Percentiles rank a stretch among this genome's conserved stretches.
These are phyloP conservation scores for Euphorbia schlechtendalii DNA, from an alignment of 441 rosid species.

Conservation along the genomic window DNA sequence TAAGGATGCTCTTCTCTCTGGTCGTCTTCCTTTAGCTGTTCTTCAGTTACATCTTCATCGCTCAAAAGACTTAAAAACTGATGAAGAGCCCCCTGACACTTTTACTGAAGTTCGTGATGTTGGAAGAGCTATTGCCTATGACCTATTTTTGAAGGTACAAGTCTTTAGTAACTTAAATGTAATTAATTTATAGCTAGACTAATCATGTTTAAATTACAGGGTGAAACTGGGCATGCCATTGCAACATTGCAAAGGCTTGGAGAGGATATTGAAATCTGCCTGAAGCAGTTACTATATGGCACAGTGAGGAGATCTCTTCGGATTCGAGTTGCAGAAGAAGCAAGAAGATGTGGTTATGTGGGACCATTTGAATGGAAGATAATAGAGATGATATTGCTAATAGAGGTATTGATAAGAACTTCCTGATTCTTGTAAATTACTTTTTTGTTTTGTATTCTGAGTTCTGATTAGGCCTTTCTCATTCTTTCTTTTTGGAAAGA, in stretches of 20 bases:
- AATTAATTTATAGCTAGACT: conserved; percentile 25
- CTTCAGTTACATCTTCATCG: conserved; percentile 96
- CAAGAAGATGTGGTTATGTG: conserved; percentile 67
- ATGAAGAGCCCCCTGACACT: conserved; percentile 64
- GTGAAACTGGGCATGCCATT: conserved; percentile 85
- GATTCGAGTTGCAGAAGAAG: conserved; percentile 72
- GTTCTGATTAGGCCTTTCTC: conserved; percentile 24
- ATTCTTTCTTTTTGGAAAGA: conserved; percentile 47
- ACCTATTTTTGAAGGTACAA: conserved; percentile 78
- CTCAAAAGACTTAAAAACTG: conserved; percentile 47
- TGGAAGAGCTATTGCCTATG: conserved; percentile 97
- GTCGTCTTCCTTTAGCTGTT: conserved; percentile 97
- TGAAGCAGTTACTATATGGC: conserved; percentile 91
- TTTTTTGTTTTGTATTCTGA: conserved; percentile 21
- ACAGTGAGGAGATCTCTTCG: conserved; percentile 88
- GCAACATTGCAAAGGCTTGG: conserved; percentile 93
- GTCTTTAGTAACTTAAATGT: conserved; percentile 22
- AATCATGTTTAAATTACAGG: conserved; percentile 52
- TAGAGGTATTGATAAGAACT: conserved; percentile 58
- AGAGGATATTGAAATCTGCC: conserved; percentile 81
- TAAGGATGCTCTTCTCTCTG: conserved; percentile 88
- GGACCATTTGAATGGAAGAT: conserved; percentile 77
- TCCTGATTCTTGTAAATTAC: conserved; percentile 15
- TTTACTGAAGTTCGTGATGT: conserved; percentile 89
- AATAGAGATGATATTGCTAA: conserved; percentile 68